Percentiles rank a stretch among this genome's conserved stretches.
Conservation (phyloP, 1,284 basidiomycete genomes). For the Heterobasidion irregulare region DNA sequence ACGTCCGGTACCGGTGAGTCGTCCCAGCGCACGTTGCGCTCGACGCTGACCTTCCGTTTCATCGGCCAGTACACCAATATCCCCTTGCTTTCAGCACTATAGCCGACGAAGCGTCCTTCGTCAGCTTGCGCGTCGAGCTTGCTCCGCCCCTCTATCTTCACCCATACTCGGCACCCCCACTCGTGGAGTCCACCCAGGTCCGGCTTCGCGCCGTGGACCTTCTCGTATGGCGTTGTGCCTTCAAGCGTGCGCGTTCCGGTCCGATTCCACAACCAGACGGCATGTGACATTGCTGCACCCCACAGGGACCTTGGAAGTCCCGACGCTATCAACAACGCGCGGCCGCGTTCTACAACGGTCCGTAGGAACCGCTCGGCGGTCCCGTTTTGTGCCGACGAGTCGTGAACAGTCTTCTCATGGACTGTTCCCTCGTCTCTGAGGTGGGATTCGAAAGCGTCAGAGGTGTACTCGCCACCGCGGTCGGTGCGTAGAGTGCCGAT, state of each 20-base stretch:
- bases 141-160: constrained; percentile 5
- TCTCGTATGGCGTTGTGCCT: neutral
- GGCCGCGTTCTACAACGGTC: constrained; percentile 7
- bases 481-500: neutral
- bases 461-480: neutral
- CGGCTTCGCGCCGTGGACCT: neutral
- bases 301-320: constrained; percentile 12
- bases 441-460: constrained; percentile 16
- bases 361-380: constrained; percentile 22
- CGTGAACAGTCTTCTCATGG: constrained; percentile 22
- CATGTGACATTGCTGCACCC: constrained; percentile 2
- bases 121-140: constrained; percentile 21
- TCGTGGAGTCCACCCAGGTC: constrained; percentile 1
- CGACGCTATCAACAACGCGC: constrained; percentile 9
- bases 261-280: constrained; percentile 23
- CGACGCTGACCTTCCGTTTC: constrained; percentile 18
- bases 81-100: constrained; percentile 20
- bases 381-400: constrained; percentile 27
- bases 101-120: constrained; percentile 22
- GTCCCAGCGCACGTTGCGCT: constrained; percentile 24
- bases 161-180: constrained; percentile 8
- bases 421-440: constrained; percentile 19
- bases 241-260: constrained; percentile 18
- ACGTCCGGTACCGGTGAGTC: neutral
- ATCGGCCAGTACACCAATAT: constrained; percentile 26